phyloP scores from a whole-genome alignment of 2,329 filamentous ascomycete species.

The Curvularia hawaiiensis region DNA sequence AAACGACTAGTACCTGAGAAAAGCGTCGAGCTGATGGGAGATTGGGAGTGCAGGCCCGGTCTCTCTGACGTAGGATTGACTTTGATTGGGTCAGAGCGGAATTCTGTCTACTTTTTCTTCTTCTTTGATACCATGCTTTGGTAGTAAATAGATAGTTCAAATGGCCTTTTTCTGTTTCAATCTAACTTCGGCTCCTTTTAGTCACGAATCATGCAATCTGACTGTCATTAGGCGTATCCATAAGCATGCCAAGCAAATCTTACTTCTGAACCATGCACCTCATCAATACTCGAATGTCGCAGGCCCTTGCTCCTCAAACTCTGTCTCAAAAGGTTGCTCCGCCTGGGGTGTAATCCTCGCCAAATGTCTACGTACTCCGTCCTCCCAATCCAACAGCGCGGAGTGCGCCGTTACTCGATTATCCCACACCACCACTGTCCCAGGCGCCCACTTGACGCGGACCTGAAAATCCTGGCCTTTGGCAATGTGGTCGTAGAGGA shows the following conservation, averaged over 20 bases:
- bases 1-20: constrained; percentile 1
- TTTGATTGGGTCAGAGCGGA: background rate
- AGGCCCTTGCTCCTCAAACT: constrained; percentile 42
- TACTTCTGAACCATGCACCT: background rate
- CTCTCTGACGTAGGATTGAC: constrained; percentile 6
- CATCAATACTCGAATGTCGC: constrained; percentile 28
- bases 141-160: constrained; percentile 8
- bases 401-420: constrained; percentile 81
- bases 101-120: background rate
- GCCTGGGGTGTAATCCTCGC: constrained; percentile 84
- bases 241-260: background rate
- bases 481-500: constrained; percentile 76
- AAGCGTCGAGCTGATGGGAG: constrained; percentile 7
- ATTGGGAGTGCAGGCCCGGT: constrained; percentile 42
- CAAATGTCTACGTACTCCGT: constrained; percentile 77
- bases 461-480: constrained; percentile 74
- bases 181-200: background rate
- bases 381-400: constrained; percentile 81
- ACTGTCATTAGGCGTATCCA: background rate
- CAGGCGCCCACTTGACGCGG: constrained; percentile 76
- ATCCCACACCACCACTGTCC: constrained; percentile 88
- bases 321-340: constrained; percentile 74
- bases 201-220: background rate
- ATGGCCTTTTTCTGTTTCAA: background rate
- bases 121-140: background rate